Base-by-base conservation (phyloP, 208 protist genomes). In the Phytomonas sp. region DNA sequence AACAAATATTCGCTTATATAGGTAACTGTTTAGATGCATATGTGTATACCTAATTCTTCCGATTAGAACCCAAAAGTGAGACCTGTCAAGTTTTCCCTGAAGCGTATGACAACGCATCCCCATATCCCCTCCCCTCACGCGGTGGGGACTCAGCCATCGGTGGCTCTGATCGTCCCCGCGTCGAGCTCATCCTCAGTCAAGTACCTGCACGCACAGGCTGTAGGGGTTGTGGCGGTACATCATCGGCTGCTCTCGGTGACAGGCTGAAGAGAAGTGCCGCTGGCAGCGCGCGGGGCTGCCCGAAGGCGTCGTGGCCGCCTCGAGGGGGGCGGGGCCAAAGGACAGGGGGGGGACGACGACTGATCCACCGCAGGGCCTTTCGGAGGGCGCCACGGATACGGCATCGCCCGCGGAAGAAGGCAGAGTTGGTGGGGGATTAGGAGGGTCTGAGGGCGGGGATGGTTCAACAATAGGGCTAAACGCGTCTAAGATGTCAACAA, bases 221-320 rank as follows among this genome's bases (percentile, higher is more conserved):
- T 95, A 95, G 0, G 89, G 89, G 78, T 95, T 95, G 78, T 95
- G 89, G 59, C 86, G 82, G 78, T 95, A 95, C 72, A 81, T 82
- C 20, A 82, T 64, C 0, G 84, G 82, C 62, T 79, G 76, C 68
- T 85, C 89, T 40, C 67, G 68, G 36, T 73, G 83, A 78, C 86
- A 94, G 60, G 75, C 81, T 9, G 87, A 74, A 0, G 80, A 85
- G 62, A 93, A 80, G 68, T 71, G 71, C 67, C 78, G 83, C 63
- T 62, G 56, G 74, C 83, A 89, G 66, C 61, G 62, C 33, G 26
- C 36, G 63, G 26, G 5, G 56, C 28, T 60, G 56, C 56, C 1
- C 33, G 33, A 34, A 1, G 56, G 26, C 6, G 28, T 6, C 56
- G 6, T 6, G 56, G 56, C 56, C 26, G 73, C 64, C 46, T 66